A percentile compares a stretch with the other conserved stretches of the same genome.
These are phyloP conservation scores for Tilletia setariae DNA, from an alignment of 1,284 basidiomycete species.

Conservation along the genomic window DNA sequence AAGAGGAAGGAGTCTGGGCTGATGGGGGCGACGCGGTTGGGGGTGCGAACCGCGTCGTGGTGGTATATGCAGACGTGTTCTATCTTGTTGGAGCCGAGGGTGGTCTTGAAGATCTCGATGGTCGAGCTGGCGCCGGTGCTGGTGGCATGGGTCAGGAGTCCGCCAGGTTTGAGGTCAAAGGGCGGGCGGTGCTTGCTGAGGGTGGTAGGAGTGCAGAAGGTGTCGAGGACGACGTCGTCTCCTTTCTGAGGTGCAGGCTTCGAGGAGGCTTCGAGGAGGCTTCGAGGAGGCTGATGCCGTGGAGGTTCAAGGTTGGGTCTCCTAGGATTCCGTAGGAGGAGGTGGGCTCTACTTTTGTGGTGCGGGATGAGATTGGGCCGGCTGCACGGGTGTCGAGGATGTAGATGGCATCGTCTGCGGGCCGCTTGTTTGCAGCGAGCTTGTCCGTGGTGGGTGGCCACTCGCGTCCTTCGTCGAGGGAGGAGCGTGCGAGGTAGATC, in stretches of 20 bases:
- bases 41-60: slow-evolving; percentile 62
- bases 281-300: slow-evolving; percentile 67
- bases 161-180: slow-evolving; percentile 25
- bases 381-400: slow-evolving; percentile 66
- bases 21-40: slow-evolving; percentile 67
- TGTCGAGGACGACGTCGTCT: not conserved
- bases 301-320: slow-evolving; percentile 59
- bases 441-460: slow-evolving; percentile 61
- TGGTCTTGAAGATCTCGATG: slow-evolving; percentile 68
- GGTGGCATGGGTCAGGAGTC: slow-evolving; percentile 22
- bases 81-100: slow-evolving; percentile 58
- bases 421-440: slow-evolving; percentile 43
- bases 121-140: slow-evolving; percentile 68
- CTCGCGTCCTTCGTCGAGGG: slow-evolving; percentile 58
- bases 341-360: slow-evolving; percentile 60
- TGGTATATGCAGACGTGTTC: slow-evolving; percentile 64
- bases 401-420: slow-evolving; percentile 52
- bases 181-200: slow-evolving; percentile 43
- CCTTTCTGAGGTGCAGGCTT: slow-evolving; percentile 26
- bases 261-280: slow-evolving; percentile 25
- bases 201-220: slow-evolving; percentile 16
- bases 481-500: slow-evolving; percentile 71
- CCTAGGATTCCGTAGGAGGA: slow-evolving; percentile 57
- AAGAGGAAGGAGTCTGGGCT: slow-evolving; percentile 44
- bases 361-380: slow-evolving; percentile 56